Percentiles rank a stretch among this genome's conserved stretches.
Conservation (phyloP, 192 early-diverging fungal species). For the Umbelopsis ramanniana region DNA sequence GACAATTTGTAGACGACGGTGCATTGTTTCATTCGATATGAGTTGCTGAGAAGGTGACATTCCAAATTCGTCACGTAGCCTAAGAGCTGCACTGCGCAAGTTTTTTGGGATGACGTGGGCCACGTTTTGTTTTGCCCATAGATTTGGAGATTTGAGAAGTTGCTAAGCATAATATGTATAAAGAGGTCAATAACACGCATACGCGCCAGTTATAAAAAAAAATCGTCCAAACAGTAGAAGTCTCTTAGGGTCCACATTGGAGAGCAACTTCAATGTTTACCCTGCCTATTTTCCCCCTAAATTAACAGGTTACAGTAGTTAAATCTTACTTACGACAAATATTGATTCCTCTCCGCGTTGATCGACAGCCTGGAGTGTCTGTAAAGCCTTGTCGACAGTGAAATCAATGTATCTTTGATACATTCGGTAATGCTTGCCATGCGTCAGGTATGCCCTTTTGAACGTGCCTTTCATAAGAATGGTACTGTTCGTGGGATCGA, state of each 20-base stretch:
- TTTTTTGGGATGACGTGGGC: constrained; percentile 22
- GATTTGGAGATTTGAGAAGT: constrained; percentile 45
- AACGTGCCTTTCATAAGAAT: constrained; percentile 28
- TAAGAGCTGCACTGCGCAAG: constrained; percentile 39
- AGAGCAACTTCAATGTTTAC: constrained; percentile 10
- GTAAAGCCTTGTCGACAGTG: constrained; percentile 31
- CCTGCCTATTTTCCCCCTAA: neutral
- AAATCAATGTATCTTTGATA: constrained; percentile 37
- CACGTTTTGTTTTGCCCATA: constrained; percentile 39
- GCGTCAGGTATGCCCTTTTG: neutral
- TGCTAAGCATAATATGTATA: constrained; percentile 28
- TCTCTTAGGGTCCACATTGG: too few species aligned
- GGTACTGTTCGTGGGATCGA: neutral
- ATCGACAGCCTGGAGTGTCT: constrained; percentile 26
- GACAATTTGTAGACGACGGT: constrained; percentile 46
- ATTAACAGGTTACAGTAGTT: neutral
- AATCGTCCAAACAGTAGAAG: neutral
- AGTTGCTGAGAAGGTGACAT: constrained; percentile 52
- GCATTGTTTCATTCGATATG: constrained; percentile 40
- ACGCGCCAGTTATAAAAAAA: neutral
- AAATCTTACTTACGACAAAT: constrained; percentile 17
- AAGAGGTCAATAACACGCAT: neutral
- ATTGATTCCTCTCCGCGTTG: constrained; percentile 10
- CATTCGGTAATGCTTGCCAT: constrained; percentile 13
- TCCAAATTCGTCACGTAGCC: constrained; percentile 37